Base-by-base conservation (phyloP, 768 basidiomycete genomes). In the Grammothele lineata region DNA sequence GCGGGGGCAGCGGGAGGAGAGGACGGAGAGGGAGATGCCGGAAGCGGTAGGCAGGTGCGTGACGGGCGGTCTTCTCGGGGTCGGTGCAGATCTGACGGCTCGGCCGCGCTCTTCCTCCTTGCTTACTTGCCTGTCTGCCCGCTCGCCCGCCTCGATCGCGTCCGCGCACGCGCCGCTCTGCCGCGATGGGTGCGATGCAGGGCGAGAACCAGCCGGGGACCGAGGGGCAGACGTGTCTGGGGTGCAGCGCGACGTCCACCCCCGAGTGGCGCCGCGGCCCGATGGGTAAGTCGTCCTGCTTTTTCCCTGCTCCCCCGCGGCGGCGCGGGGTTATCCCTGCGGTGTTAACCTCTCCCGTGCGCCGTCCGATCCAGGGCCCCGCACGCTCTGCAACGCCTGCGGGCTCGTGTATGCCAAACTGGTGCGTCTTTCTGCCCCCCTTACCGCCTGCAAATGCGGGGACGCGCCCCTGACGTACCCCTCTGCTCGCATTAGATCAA, bases 191-290 rank as follows among this genome's bases (percentile, higher is more conserved):
- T 24, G 10, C 26, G 30, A 27, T 60, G 66, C 70, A 60, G 51
- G 55, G 60, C 19, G 78, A 78, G 11, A 72, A 69, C 41, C 68
- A 68, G 44, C 46, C 51, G 7, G 66, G 65, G 47, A 69, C 70
- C 51, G 83, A 85, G 46, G 78, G 78, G 14, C 88, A 90, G 62
- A 85, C 76, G 21, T 92, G 88, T 66, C 71, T 88, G 25, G 89
- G 87, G 25, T 92, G 88, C 67, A 76, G 70, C 57, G 88, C 87
- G 51, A 92, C 89, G 14, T 83, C 87, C 46, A 92, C 88, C 53
- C 88, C 88, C 5, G 88, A 92, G 70, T 92, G 89, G 88, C 73
- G 88, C 45, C 71, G 89, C 52, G 88, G 88, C 1, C 88, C 88
- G 12, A 65, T 91, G 70, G 88, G 87, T 89, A 61, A 63, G 72